Evolutionary conservation across 495 filamentous ascomycete species (phyloP), one percentile per base, ranked within the genome.

Genomic region (Neurospora africana): DNA sequence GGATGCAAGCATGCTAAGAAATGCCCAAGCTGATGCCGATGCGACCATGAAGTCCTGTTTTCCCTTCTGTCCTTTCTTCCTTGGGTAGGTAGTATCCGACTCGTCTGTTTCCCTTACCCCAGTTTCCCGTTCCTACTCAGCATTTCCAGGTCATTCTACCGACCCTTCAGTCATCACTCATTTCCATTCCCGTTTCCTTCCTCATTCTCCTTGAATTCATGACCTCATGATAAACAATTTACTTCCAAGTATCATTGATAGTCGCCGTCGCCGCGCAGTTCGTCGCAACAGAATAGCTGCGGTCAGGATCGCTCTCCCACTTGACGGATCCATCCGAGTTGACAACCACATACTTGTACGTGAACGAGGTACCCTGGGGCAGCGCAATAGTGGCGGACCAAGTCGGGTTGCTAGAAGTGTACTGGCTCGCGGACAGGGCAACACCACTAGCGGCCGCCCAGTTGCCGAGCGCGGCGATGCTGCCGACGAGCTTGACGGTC

Each of bases 331-430:
- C 87, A 76, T 88, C 84, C 4, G 80, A 77, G 68, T 83, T 81
- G 40, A 89, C 81, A 9, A 85, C 85, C 72, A 93, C 87, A 75
- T 87, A 94, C 81, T 93, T 93, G 76, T 92, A 93, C 78, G 89
- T 73, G 37, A 93, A 83, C 8, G 73, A 76, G 58, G 81, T 79
- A 1, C 90, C 89, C 0, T 85, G 84, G 0, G 84, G 78, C 3
- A 92, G 74, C 3, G 76, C 78, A 5, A 90, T 73, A 0, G 85
- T 86, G 1, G 78, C 85, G 61, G 71, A 84, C 90, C 90, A 92
- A 11, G 89, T 71, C 3, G 87, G 86, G 74, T 91, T 83, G 71
- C 74, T 83, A 10, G 72, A 72, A 2, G 86, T 87, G 74, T 92
- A 92, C 6, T 81, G 70, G 30, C 75, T 77, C 3, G 90, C 84